Percentiles rank a stretch among this genome's conserved stretches.
Conservation (phyloP, 169 alveolate genomes). For the Toxoplasma gondii region DNA sequence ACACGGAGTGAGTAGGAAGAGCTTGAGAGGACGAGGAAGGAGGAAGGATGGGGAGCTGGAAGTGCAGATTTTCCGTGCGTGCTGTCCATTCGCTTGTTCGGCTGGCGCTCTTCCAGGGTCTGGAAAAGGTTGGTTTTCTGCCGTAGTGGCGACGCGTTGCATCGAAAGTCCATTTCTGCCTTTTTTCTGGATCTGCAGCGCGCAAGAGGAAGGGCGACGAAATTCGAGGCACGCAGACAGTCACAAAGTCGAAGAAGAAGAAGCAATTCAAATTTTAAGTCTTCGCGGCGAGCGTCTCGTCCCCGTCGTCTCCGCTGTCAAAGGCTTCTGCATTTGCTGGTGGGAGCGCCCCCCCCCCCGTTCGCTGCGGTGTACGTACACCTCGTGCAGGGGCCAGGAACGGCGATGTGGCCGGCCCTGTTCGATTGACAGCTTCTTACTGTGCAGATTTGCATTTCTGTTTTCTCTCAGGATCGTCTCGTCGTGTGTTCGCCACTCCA, state of each 20-base stretch:
- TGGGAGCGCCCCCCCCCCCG: background rate
- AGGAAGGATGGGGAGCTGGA: too few relatives aligned
- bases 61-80: too few relatives aligned
- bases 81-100: too few relatives aligned
- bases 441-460: too few relatives aligned
- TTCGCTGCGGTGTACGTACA: background rate
- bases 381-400: background rate
- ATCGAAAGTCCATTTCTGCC: background rate
- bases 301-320: background rate
- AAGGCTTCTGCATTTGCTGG: background rate
- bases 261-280: slow-evolving; percentile 52
- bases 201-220: slow-evolving; percentile 67
- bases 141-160: too few relatives aligned
- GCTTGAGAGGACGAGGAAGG: too few relatives aligned
- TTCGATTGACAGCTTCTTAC: too few relatives aligned
- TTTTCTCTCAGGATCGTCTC: too few relatives aligned
- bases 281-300: background rate
- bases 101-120: too few relatives aligned
- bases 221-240: slow-evolving; percentile 58
- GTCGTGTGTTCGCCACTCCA: too few relatives aligned
- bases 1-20: too few relatives aligned
- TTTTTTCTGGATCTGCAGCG: slow-evolving; percentile 18
- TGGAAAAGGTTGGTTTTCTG: too few relatives aligned
- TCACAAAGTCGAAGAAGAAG: slow-evolving; percentile 59
- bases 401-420: background rate